Evolutionary conservation across 257 asterid genomes (phyloP), one percentile per base, ranked within the genome.

Genomic region (Fraxinus quadrangulata): DNA sequence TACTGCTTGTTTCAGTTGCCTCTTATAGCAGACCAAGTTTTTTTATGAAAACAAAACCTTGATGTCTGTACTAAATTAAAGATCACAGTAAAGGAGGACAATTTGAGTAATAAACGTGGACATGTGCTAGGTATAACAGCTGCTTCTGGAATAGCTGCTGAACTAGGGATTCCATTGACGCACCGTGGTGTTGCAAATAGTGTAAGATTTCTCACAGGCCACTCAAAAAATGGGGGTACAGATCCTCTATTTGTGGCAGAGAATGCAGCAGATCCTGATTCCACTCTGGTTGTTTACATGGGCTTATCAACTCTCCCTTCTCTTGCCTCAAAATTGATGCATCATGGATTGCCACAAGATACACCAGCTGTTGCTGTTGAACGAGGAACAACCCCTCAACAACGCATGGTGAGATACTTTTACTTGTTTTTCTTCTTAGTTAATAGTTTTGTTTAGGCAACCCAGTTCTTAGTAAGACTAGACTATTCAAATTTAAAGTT

Each of bases 111-210:
- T 37, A 10, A 73, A 45, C 72, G 21, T 76, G 80, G 26, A 71
- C 16, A 40, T 76, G 21, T 70, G 80, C 59, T 90, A 95, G 99
- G 99, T 70, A 96, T 96, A 78, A 96, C 99, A 12, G 96, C 99
- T 78, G 98, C 99, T 79, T 93, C 99, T 21, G 99, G 98, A 76
- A 96, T 96, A 83, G 96, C 99, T 8, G 98, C 98, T 5, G 99
- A 96, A 83, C 72, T 96, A 59, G 98, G 98, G 69, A 92, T 96
- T 70, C 99, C 99, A 3, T 85, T 93, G 86, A 96, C 99, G 40
- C 99, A 96, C 79, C 97, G 99, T 71, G 99, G 98, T 34, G 88
- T 96, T 28, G 96, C 99, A 71, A 96, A 76, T 63, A 90, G 98
- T 70, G 98, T 95, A 39, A 85, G 96, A 72, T 91, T 95, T 86